Evolutionary conservation across 805 yeast species (phyloP), one percentile per base, ranked within the genome.

Genomic region (Starmerella khaoyaiensis): DNA sequence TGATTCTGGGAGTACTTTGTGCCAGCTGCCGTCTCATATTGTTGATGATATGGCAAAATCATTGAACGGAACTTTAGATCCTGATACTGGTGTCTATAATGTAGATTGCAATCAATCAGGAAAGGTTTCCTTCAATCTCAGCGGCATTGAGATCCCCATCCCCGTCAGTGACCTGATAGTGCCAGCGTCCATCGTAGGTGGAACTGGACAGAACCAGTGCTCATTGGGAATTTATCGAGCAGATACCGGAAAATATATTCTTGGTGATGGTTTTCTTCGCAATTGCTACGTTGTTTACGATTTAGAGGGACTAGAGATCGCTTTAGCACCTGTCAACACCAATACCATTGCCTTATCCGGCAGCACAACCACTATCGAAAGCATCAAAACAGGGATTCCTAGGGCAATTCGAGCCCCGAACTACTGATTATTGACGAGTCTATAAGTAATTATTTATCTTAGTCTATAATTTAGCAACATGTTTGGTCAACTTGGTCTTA

Each of bases 191-290:
- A 12, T 20, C 20, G 12, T 28, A 6, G 27, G 27, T 15, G 19
- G 21, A 5, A 23, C 11, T n/a, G 26, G 26, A 11, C 26, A 23
- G 26, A 11, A 11, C 12, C 15, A 15, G 10, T 28, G 39, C 18
- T 33, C 23, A 7, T 29, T 35, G 7, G 39, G 28, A 20, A 14
- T 29, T 24, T 29, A 28, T 24, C 16, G 19, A n/a, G 7, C 39
- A 11, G 28, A 28, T 21, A 11, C 8, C 12, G 35, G 28, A 4
- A 29, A 35, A 11, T 24, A 4, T 24, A 62, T 74, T 35, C 59
- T 79, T 22, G 87, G 87, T 11, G 83, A 76, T 52, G 64, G 68
- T 34, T 69, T 79, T 51, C 58, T 79, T 40, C 62, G 78, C 38
- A 65, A 67, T 29, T 76, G 76, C 6, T 79, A 79, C 50, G 64